Conservation (phyloP, 2,329 filamentous ascomycete species). For the Botrytis tulipae region DNA sequence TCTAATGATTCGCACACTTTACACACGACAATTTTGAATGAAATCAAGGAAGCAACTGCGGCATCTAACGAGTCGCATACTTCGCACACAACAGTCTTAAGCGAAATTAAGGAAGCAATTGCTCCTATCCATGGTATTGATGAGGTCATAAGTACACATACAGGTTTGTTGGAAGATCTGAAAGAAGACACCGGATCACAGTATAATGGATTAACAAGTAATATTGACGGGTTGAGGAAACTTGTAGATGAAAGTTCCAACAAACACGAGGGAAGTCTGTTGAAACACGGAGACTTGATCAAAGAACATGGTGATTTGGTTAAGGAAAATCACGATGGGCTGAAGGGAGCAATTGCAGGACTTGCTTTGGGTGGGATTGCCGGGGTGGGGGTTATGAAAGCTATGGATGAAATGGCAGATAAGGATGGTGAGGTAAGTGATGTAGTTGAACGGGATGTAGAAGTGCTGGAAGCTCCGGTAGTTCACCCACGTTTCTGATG, state of each 20-base stretch:
- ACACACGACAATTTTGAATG: constrained; percentile 15
- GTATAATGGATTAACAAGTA: constrained; percentile 26
- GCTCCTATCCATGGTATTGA: not conserved
- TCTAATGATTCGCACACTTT: constrained; percentile 1
- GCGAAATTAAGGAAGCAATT: constrained; percentile 19
- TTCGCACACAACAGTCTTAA: constrained; percentile 17
- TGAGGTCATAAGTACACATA: constrained; percentile 20
- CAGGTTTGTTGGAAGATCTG: constrained; percentile 26
- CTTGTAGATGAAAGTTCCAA: constrained; percentile 26
- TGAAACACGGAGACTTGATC: constrained; percentile 25
- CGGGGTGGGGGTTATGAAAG: not conserved
- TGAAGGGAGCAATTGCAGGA: constrained; percentile 29
- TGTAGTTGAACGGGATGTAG: not conserved
- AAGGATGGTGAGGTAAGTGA: not conserved
- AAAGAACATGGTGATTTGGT: constrained; percentile 26
- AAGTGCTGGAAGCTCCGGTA: not conserved
- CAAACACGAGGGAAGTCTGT: constrained; percentile 26
- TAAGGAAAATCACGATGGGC: constrained; percentile 31
- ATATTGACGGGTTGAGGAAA: constrained; percentile 31
- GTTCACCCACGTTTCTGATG: not conserved
- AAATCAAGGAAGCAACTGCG: constrained; percentile 29
- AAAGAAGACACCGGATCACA: constrained; percentile 22
- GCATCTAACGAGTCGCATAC: constrained; percentile 25
- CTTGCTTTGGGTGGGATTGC: constrained; percentile 30
- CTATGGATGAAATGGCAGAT: not conserved